phyloP scores from a whole-genome alignment of 2,329 filamentous ascomycete genomes.

The Aspergillus niger region DNA sequence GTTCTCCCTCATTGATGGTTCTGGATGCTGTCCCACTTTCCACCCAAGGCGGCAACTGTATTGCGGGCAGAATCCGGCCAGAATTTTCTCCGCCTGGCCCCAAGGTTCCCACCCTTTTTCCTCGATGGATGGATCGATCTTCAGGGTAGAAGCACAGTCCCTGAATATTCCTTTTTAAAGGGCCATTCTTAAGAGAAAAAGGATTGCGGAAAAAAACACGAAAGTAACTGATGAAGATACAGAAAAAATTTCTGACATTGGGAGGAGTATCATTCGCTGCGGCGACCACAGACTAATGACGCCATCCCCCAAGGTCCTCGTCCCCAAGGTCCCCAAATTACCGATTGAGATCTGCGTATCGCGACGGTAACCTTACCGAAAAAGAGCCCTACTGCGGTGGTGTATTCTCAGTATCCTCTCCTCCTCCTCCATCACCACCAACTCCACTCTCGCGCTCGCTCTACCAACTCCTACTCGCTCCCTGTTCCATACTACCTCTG shows the following conservation, averaged over 20 bases:
- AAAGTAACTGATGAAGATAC: no score
- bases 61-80: conserved; percentile 4
- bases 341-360: conserved; percentile 8
- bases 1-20: no score
- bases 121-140: background rate
- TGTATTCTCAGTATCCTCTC: conserved; percentile 3
- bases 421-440: background rate
- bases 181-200: background rate
- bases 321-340: conserved; percentile 20
- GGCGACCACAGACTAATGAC: background rate
- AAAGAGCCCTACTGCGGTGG: conserved; percentile 4
- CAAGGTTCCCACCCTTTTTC: background rate
- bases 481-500: background rate
- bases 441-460: background rate
- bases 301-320: conserved; percentile 36
- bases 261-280: background rate
- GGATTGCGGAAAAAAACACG: background rate
- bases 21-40: no score
- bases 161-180: no score
- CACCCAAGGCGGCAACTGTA: background rate
- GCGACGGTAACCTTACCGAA: conserved; percentile 6
- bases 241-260: background rate
- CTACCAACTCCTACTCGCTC: background rate
- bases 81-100: conserved; percentile 3
- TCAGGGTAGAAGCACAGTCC: background rate